Evolutionary conservation across 805 yeast genomes (phyloP), one percentile per base, ranked within the genome.

Genomic region (Danielia oregonensis): DNA sequence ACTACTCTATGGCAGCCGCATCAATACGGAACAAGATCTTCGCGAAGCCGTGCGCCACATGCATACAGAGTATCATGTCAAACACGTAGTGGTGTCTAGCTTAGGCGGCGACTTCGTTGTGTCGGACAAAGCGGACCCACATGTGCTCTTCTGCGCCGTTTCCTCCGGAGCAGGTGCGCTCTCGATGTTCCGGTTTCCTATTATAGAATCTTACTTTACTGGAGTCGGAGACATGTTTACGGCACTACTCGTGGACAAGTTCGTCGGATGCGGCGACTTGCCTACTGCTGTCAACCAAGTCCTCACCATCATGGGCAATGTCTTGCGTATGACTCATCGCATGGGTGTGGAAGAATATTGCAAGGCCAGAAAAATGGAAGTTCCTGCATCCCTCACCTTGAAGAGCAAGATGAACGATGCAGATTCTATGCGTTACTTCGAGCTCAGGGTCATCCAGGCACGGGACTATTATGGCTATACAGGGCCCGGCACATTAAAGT

Each of bases 201-300:
- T 70, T 23, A 74, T 86, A 26, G 77, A 81, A 35, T 80, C 91
- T 4, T 87, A 91, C 55, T 91, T 89, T 61, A 86, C 96, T 0
- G 97, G 97, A 2, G 95, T 93, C 0, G 97, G 97, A 5, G 97
- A 89, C 51, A 59, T 89, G 26, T 89, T 91, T 49, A 81, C 95
- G 0, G 91, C 95, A 0, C 57, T 89, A 25, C 56, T 88, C 21
- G 48, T 86, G 5, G 94, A 83, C 55, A 72, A 85, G 45, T 62
- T 80, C 18, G 64, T 58, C 46, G 55, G 54, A 1, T 49, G 47
- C 24, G 50, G 36, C 5, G 44, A 44, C 37, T 55, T 40, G 41
- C 46, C 34, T 36, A 23, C 44, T 40, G 63, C 79, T 1, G 78
- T 75, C 3, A 71, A 66, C 45, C 79, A 79, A 47, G 84, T 73